Evolutionary conservation across 257 asterid genomes (phyloP).

Genomic region (Przewalskia tangutica): DNA sequence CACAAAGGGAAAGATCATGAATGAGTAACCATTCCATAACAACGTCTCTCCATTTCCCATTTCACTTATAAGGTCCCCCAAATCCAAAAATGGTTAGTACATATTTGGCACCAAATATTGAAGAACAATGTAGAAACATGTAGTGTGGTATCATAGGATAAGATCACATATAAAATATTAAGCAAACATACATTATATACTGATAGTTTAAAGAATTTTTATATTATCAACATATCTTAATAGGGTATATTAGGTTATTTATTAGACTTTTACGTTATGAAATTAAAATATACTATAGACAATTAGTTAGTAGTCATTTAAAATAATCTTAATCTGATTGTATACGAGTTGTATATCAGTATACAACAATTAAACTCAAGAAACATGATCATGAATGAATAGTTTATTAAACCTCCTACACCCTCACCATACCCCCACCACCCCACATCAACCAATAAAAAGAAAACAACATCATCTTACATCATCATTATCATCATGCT

Average conservation of each 20-base stretch:
- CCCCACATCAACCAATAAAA: background rate
- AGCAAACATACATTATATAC: background rate
- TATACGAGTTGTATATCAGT: accelerated
- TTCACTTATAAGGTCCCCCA: background rate
- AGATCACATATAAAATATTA: slow-evolving; percentile 1
- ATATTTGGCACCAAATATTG: background rate
- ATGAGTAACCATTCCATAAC: background rate
- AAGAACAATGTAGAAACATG: slow-evolving; percentile 16
- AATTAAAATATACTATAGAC: background rate
- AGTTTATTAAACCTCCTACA: background rate
- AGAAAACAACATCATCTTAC: background rate
- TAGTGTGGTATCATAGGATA: slow-evolving; percentile 7
- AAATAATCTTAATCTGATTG: background rate
- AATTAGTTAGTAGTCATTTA: background rate
- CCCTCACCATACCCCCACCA: background rate
- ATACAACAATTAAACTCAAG: background rate
- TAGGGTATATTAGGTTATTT: background rate
- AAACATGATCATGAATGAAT: background rate
- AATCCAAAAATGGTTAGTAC: background rate
- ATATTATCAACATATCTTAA: background rate
- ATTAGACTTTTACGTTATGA: background rate
- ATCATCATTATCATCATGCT: background rate
- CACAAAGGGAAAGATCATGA: background rate
- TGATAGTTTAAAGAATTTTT: background rate
- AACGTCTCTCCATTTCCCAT: background rate